Conservation (phyloP, 192 early-diverging fungal genomes). For the Gonapodya sp. region DNA sequence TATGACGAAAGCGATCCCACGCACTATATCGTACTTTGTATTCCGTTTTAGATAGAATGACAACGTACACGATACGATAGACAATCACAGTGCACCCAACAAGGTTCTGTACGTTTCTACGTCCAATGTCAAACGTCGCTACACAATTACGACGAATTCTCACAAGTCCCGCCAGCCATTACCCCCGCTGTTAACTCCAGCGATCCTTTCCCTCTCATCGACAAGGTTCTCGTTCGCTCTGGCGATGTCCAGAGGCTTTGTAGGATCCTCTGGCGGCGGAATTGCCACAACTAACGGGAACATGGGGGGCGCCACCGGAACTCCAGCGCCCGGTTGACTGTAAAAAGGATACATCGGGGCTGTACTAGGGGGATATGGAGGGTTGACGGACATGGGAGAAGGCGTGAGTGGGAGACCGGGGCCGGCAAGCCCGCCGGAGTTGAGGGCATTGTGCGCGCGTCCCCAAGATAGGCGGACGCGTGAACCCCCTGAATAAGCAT, state of each 20-base stretch:
- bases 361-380: not conserved
- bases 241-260: not conserved
- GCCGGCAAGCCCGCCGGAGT: not conserved
- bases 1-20: too few species aligned
- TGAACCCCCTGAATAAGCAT: conserved; percentile 32
- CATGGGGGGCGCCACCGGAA: not conserved
- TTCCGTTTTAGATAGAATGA: too few species aligned
- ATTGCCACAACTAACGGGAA: not conserved
- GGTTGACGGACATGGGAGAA: not conserved
- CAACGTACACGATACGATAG: too few species aligned
- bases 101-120: too few species aligned
- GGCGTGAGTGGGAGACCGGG: not conserved
- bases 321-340: not conserved
- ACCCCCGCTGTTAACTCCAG: not conserved
- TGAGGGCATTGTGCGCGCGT: conserved; percentile 24
- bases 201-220: not conserved
- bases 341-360: not conserved
- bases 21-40: too few species aligned
- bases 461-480: conserved; percentile 67
- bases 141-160: not conserved
- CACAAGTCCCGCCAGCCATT: not conserved
- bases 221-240: not conserved
- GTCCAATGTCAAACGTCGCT: too few species aligned
- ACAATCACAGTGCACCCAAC: too few species aligned
- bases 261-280: not conserved